These are phyloP conservation scores for Kwoniella shandongensis DNA, from an alignment of 768 basidiomycete species.

Conservation along the genomic window DNA sequence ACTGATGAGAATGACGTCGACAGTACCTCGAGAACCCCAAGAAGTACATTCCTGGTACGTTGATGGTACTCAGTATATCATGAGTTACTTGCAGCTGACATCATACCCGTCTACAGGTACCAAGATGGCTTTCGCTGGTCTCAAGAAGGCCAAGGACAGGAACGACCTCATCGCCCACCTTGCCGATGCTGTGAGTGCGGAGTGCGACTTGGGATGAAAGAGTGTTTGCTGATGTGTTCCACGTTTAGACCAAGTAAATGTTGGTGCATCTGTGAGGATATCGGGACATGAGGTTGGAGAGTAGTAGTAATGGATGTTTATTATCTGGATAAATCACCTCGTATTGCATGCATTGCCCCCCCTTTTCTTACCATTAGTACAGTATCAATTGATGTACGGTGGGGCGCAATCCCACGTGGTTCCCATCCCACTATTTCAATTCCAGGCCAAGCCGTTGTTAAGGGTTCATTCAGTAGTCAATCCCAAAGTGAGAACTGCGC, in stretches of 20 bases:
- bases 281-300: neutral
- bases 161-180: slow-evolving; percentile 77
- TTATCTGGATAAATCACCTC: neutral
- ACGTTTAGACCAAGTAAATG: slow-evolving; percentile 3
- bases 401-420: no score
- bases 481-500: no score
- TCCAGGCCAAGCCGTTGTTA: no score
- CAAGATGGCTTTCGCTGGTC: slow-evolving; percentile 97
- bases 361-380: neutral
- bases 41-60: slow-evolving; percentile 62
- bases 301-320: neutral
- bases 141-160: slow-evolving; percentile 98
- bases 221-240: neutral
- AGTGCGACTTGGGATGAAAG: neutral
- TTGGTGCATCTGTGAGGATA: neutral
- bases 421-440: no score
- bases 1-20: neutral
- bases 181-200: slow-evolving; percentile 34
- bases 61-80: neutral
- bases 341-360: slow-evolving; percentile 3
- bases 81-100: neutral
- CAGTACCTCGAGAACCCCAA: slow-evolving; percentile 77
- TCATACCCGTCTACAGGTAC: slow-evolving; percentile 60
- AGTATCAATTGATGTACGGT: neutral
- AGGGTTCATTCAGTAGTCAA: no score